Evolutionary conservation across 129 eudicot genomes (phyloP).

Genomic region (Smallanthus sonchifolius): DNA sequence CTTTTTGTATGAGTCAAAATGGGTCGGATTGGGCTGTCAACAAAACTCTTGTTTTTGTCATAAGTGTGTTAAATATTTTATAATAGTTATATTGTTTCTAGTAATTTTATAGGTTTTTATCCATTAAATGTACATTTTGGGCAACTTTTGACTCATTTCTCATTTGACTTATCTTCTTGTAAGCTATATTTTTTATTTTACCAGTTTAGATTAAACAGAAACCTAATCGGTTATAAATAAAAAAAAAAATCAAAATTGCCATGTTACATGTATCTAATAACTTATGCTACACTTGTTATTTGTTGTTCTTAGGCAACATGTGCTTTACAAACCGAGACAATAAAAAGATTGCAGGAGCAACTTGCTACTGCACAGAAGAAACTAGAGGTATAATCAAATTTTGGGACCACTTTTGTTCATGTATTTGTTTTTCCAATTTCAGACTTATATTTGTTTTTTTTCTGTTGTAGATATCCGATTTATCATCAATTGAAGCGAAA

Average conservation of each 20-base stretch:
- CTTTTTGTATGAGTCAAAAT: neutral
- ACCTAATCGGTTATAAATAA: neutral
- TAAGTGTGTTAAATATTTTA: neutral
- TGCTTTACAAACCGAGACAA: constrained; percentile 57
- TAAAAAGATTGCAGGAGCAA: constrained; percentile 58
- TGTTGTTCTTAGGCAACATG: constrained; percentile 49
- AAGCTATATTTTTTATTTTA: neutral
- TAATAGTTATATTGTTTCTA: too few relatives aligned
- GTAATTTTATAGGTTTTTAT: neutral
- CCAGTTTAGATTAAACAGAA: neutral
- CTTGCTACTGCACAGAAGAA: constrained; percentile 66
- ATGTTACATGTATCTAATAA: neutral
- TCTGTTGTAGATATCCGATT: constrained; percentile 56
- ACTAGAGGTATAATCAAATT: constrained; percentile 52
- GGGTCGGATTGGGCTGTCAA: neutral
- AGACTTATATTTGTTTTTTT: neutral
- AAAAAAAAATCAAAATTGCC: neutral
- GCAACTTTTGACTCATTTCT: neutral
- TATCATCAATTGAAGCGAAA: constrained; percentile 61
- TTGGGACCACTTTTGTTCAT: constrained; percentile 8
- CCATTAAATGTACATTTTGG: neutral
- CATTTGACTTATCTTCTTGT: neutral
- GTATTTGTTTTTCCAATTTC: constrained; percentile 1
- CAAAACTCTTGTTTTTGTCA: neutral
- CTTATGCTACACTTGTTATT: neutral